Conservation (phyloP, 257 asterid species). For the Solanum pimpinellifolium region DNA sequence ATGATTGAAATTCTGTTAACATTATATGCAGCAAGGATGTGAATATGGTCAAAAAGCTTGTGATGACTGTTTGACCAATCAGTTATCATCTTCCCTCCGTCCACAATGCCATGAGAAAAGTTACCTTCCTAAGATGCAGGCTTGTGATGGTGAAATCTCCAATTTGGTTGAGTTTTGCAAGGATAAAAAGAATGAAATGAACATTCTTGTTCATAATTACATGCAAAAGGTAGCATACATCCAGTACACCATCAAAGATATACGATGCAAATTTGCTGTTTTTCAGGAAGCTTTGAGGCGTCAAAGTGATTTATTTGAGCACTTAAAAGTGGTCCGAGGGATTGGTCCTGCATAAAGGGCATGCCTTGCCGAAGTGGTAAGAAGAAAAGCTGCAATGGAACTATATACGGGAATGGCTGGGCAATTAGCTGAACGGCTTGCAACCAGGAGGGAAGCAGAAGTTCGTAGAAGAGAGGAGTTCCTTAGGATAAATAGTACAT, state of each 20-base stretch:
- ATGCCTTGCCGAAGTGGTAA: conserved; percentile 90
- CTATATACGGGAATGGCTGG: conserved; percentile 98
- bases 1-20: background rate
- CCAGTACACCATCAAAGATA: conserved; percentile 76
- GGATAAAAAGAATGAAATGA: conserved; percentile 87
- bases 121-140: conserved; percentile 76
- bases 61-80: conserved; percentile 75
- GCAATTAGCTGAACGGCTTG: conserved; percentile 87
- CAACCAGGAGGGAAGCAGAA: conserved; percentile 78
- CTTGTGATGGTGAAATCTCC: conserved; percentile 59
- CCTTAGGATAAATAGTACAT: conserved; percentile 50
- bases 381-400: conserved; percentile 88
- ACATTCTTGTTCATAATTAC: conserved; percentile 62
- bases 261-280: conserved; percentile 74
- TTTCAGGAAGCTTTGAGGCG: conserved; percentile 92
- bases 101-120: conserved; percentile 82
- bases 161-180: conserved; percentile 57
- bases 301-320: conserved; percentile 85
- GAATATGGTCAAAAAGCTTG: conserved; percentile 81
- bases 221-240: conserved; percentile 90
- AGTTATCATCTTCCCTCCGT: conserved; percentile 76
- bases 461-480: conserved; percentile 81
- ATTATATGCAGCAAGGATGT: conserved; percentile 77
- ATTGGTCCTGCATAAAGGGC: conserved; percentile 89
- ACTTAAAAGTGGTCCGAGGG: conserved; percentile 76